Conservation (phyloP, 2,329 filamentous ascomycete species). For the Aspergillus sp. region DNA sequence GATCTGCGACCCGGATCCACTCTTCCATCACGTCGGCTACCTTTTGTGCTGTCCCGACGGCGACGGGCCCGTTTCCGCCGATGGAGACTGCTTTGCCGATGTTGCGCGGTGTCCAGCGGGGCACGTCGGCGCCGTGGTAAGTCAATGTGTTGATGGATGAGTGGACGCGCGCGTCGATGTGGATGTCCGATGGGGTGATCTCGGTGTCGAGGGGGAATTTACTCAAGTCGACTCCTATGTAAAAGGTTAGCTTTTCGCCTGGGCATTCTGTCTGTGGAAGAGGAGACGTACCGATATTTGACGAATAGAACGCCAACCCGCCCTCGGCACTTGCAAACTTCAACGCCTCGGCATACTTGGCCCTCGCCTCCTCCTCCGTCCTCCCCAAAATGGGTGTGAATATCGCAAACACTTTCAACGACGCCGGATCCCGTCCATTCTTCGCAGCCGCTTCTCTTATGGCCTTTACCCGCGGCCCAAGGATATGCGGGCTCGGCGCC, state of each 20-base stretch:
- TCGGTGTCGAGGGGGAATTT: constrained; percentile 23
- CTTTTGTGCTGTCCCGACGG: constrained; percentile 10
- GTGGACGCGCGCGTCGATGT: constrained; percentile 20
- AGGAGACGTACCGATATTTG: constrained; percentile 35
- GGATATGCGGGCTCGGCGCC: constrained; percentile 43
- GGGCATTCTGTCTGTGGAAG: too few relatives aligned
- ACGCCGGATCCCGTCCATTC: constrained; percentile 40
- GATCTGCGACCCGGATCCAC: constrained; percentile 27
- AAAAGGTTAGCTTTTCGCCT: too few relatives aligned
- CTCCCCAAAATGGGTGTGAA: constrained; percentile 45
- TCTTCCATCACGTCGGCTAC: constrained; percentile 33
- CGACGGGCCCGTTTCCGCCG: constrained; percentile 2
- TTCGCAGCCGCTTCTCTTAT: constrained; percentile 42
- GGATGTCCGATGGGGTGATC: not conserved
- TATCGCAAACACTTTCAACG: constrained; percentile 45
- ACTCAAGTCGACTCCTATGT: constrained; percentile 38
- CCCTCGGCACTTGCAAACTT: constrained; percentile 47
- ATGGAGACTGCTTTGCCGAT: constrained; percentile 31
- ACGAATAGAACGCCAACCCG: constrained; percentile 38
- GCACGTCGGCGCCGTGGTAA: constrained; percentile 4
- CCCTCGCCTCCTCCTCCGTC: constrained; percentile 45
- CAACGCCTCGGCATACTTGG: constrained; percentile 43
- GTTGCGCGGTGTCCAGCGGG: constrained; percentile 30
- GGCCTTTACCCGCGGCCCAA: constrained; percentile 41
- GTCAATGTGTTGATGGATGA: constrained; percentile 22